Evolutionary conservation across 2,329 filamentous ascomycete genomes (phyloP), one percentile per base, ranked within the genome.

Genomic region (Elsinoe arachidis): DNA sequence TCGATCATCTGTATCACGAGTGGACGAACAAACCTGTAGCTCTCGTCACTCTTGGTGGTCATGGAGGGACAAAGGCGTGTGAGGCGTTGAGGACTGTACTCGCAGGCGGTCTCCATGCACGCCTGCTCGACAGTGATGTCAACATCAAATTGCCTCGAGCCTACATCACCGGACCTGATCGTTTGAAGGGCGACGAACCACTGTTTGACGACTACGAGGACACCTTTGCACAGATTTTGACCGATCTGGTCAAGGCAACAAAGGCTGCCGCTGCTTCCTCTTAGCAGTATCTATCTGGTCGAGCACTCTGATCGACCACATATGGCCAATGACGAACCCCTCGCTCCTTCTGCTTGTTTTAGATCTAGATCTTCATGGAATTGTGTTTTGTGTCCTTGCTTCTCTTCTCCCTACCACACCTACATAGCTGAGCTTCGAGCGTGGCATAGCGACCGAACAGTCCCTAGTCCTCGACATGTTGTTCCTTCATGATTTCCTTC

Each of bases 1-100:
- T 85, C 57, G 82, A 85, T 65, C 84, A 81, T 63, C 72, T 85
- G 0, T 77, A 74, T 62, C 69, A 83, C 62, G 81, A 83, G 64
- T 83, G 80, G 78, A 74, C 68, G 21, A 78, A 75, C 7, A 83
- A 83, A 66, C 77, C 80, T 0, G 74, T 73, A 15, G 69, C 70
- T 47, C 72, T 84, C 57, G 73, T 84, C 23, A 78, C 73, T 57
- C 83, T 83, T 67, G 81, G 81, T 3, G 73, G 73, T 0, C 60
- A 66, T 3, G 76, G 77, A 33, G 77, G 76, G 2, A 52, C 15
- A 15, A 49, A 59, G 57, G 23, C 38, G 23, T 52, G 47, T 15
- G 47, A 34, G 14, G 15, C 26, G 14, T 15, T 52, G 63, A 49
- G 23, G 17, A n/a, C 11, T 26, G 19, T 56, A 15, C 39, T 56